Conservation (phyloP, 2,329 filamentous ascomycete species). For the Parastagonospora avenae region DNA sequence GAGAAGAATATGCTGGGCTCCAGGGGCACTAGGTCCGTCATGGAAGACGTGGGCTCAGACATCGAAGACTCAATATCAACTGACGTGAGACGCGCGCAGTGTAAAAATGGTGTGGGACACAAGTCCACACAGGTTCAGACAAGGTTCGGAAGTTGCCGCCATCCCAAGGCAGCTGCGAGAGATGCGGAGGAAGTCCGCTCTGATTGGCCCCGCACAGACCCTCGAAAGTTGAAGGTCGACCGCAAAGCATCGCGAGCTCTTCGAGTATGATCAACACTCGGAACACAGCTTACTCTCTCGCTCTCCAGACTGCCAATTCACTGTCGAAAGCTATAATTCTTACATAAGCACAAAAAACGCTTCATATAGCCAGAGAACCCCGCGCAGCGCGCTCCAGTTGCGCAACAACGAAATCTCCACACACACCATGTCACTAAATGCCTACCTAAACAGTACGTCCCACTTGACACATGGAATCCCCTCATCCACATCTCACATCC, state of each 20-base stretch:
- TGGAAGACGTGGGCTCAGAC: neutral
- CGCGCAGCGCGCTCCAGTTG: neutral
- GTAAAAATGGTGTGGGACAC: neutral
- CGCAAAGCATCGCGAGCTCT: conserved; percentile 2
- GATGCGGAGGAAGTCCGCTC: neutral
- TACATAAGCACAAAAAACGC: too few relatives aligned
- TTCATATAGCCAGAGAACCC: too few relatives aligned
- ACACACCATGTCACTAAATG: conserved; percentile 48
- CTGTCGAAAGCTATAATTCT: too few relatives aligned
- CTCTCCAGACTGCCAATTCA: neutral
- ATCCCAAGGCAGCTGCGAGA: neutral
- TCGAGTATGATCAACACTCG: neutral
- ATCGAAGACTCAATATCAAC: neutral
- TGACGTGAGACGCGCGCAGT: neutral
- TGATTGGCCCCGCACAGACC: conserved; percentile 9
- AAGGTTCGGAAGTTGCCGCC: neutral
- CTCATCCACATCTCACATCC: neutral
- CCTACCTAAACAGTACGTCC: conserved; percentile 50
- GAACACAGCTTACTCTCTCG: neutral
- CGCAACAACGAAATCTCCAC: neutral
- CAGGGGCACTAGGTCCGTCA: neutral
- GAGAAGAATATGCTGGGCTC: neutral
- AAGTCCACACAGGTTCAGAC: neutral
- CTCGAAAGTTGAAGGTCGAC: conserved; percentile 7
- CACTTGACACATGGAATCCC: neutral